Base-by-base conservation (phyloP, 176 grass and related monocot genomes). In the Poa pratensis region DNA sequence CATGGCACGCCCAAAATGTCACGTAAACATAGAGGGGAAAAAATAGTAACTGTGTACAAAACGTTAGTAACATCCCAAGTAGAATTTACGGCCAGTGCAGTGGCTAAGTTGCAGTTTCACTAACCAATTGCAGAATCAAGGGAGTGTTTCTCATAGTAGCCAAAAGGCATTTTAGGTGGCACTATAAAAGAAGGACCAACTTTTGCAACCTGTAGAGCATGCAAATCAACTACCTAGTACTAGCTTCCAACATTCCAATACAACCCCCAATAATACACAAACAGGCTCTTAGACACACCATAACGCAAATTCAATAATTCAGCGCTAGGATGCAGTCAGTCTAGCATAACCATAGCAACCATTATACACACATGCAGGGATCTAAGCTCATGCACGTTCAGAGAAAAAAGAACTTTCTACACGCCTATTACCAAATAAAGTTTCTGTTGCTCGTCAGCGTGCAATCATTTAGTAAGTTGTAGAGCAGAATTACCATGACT, bases 171-270 rank as follows among this genome's bases (percentile, higher is more conserved):
- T 68, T 52, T 35, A 68, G 43, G 45, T 68, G 46, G 61, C 19
- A 51, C 18, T 20, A 48, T 66, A 80, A 13, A 68, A 52, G 46
- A 60, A 60, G 80, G 22, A 60, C 52, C 23, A 73, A 6, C 81
- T 73, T 83, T 73, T 73, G 35, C 7, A 14, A 60, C 75, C 20
- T 39, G 19, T 42, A 22, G 34, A 71, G 35, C 51, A 82, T n/a
- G 26, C 22, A 72, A 72, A 72, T 53, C 52, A 45, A 28, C 35
- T 59, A 82, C 51, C 32, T 70, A 54, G 66, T 42, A 59, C 80
- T 15, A 58, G n/a, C 22, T 32, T 6, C 81, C 37, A 80, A 32
- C 10, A 83, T 35, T 49, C 81, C 81, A 49, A 61, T 18, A 73
- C 37, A 60, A 16, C 18, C 23, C 9, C 15, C 57, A 20, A 26